Conservation (phyloP, 768 basidiomycete species). For the Amanita exitialis region DNA sequence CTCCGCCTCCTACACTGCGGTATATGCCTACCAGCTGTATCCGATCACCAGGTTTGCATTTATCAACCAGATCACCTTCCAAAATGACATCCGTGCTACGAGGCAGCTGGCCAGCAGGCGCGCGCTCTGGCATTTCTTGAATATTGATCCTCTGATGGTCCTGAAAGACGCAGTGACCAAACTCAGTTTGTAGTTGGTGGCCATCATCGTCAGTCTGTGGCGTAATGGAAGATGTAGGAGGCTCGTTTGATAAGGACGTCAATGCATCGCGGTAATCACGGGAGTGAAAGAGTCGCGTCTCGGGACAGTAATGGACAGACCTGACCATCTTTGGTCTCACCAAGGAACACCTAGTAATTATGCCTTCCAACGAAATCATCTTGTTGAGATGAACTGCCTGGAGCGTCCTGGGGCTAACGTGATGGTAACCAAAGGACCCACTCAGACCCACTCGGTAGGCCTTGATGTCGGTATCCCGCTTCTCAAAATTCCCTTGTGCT, state of each 20-base stretch:
- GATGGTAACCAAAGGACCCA: constrained; percentile 97
- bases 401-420: constrained; percentile 90
- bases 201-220: constrained; percentile 93
- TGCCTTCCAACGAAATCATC: constrained; percentile 97
- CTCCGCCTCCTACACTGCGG: constrained; percentile 87
- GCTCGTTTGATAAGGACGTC: constrained; percentile 74
- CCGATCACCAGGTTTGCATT: constrained; percentile 95
- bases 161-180: constrained; percentile 81
- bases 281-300: constrained; percentile 73
- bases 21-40: constrained; percentile 95
- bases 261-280: constrained; percentile 92
- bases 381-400: constrained; percentile 83
- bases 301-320: constrained; percentile 93
- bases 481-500: constrained; percentile 28
- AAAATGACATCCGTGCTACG: constrained; percentile 93
- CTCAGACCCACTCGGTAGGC: constrained; percentile 84
- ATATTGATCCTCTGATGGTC: constrained; percentile 98
- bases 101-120: constrained; percentile 94
- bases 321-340: constrained; percentile 98
- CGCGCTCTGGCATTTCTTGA: constrained; percentile 99
- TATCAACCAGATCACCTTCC: constrained; percentile 95
- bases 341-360: constrained; percentile 95
- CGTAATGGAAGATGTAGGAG: constrained; percentile 77
- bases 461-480: constrained; percentile 70
- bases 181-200: constrained; percentile 81